Conservation (phyloP, 345 rosid genomes). For the Eucalyptus marginata region DNA sequence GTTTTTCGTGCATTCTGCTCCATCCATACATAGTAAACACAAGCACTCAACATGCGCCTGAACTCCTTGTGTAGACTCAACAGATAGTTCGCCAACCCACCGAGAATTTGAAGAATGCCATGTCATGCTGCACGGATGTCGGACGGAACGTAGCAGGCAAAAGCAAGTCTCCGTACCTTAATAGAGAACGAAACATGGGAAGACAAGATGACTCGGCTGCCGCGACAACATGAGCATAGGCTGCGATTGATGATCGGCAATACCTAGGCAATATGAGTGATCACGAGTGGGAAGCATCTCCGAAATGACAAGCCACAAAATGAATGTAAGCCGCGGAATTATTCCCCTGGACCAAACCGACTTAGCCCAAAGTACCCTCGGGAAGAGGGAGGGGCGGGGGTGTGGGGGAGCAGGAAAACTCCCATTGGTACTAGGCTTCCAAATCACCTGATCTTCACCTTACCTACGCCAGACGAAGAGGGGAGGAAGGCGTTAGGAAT, state of each 20-base stretch:
- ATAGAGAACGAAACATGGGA: not conserved
- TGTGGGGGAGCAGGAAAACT: not conserved
- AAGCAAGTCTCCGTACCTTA: not conserved
- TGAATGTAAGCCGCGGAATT: not conserved
- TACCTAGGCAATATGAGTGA: not conserved
- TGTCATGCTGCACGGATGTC: not conserved
- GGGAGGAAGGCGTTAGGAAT: not conserved
- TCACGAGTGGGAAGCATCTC: not conserved
- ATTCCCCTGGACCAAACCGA: not conserved
- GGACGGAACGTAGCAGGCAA: not conserved
- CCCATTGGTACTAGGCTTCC: not conserved
- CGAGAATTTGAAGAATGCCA: not conserved
- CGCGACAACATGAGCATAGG: not conserved
- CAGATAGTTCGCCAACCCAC: not conserved
- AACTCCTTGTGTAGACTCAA: not conserved
- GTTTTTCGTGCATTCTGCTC: not conserved
- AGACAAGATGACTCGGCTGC: not conserved
- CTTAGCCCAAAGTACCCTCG: not conserved
- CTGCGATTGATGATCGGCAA: not conserved
- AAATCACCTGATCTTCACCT: not conserved
- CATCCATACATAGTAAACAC: not conserved
- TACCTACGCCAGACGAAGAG: not conserved
- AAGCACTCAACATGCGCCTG: not conserved
- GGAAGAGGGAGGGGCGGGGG: rapidly evolving
- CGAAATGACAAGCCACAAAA: not conserved